These are phyloP conservation scores for Nothophaeocryptopus gaeumannii DNA, from an alignment of 2,329 filamentous ascomycete genomes.

Conservation along the genomic window DNA sequence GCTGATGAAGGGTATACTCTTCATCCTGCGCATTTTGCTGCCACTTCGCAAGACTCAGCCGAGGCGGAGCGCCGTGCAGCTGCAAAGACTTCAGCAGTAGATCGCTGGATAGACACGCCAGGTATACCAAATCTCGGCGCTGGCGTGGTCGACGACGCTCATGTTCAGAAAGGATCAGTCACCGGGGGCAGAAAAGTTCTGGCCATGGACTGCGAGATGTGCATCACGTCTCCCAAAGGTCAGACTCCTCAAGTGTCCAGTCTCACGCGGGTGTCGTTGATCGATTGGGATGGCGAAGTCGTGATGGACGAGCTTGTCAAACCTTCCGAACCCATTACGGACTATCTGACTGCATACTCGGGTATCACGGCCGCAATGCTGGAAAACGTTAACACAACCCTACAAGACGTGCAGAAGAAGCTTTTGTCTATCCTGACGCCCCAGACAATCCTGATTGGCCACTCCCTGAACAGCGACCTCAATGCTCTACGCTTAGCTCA, in stretches of 20 bases:
- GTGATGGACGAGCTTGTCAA: conserved; percentile 90
- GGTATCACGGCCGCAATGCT: conserved; percentile 89
- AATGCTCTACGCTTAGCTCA: conserved; percentile 82
- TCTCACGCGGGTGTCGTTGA: conserved; percentile 81
- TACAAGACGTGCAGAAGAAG: conserved; percentile 76
- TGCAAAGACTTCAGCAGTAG: conserved; percentile 47
- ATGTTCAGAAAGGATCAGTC: conserved; percentile 76
- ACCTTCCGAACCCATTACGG: conserved; percentile 78
- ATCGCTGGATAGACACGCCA: conserved; percentile 80
- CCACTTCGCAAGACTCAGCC: conserved; percentile 22
- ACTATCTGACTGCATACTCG: conserved; percentile 83
- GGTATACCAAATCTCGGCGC: conserved; percentile 63
- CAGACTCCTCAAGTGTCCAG: conserved; percentile 65
- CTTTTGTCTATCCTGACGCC: conserved; percentile 69
- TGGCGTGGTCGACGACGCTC: conserved; percentile 63
- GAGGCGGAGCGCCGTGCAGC: conserved; percentile 44
- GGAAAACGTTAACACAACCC: conserved; percentile 74
- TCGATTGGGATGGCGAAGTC: conserved; percentile 79
- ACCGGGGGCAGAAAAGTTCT: conserved; percentile 77
- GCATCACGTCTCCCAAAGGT: conserved; percentile 63
- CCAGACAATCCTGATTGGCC: conserved; percentile 71
- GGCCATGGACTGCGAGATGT: conserved; percentile 96
- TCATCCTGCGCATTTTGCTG: conserved; percentile 70
- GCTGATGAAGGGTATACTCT: conserved; percentile 78
- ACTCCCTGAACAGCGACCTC: conserved; percentile 80